Evolutionary conservation across 805 yeast genomes (phyloP).

Genomic region (Candida anglica): DNA sequence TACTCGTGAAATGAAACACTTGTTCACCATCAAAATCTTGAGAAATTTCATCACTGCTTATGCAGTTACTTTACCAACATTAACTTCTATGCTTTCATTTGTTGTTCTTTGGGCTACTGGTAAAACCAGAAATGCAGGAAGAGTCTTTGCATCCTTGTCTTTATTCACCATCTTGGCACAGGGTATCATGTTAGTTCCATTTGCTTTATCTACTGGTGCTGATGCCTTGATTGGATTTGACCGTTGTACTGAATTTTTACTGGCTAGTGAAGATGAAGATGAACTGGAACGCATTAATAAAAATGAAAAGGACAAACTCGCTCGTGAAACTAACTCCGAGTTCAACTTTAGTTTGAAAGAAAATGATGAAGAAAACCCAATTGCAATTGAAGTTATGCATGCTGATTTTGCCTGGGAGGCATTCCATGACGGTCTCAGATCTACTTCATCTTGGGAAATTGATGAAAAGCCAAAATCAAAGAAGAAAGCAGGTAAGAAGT

Average conservation of each 20-base stretch:
- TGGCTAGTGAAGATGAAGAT: constrained; percentile 18
- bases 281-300: constrained; percentile 8
- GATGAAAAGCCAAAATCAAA: constrained; percentile 10
- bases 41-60: constrained; percentile 40
- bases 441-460: constrained; percentile 20
- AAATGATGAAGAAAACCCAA: constrained; percentile 6
- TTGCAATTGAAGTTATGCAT: constrained; percentile 19
- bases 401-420: constrained; percentile 31
- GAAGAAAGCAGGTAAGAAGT: constrained; percentile 7
- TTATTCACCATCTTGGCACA: constrained; percentile 41
- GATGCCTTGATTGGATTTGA: constrained; percentile 40
- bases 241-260: constrained; percentile 21
- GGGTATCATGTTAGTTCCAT: constrained; percentile 39
- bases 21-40: constrained; percentile 38
- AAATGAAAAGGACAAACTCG: constrained; percentile 2
- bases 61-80: constrained; percentile 40
- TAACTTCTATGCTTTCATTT: constrained; percentile 43
- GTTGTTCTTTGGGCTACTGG: constrained; percentile 45
- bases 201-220: constrained; percentile 42
- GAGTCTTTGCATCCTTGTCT: constrained; percentile 39
- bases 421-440: constrained; percentile 20
- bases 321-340: constrained; percentile 6
- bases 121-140: constrained; percentile 30
- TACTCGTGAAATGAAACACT: constrained; percentile 34
- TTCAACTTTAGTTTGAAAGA: constrained; percentile 5